Evolutionary conservation across 148 eudicot genomes (phyloP).

Genomic region (Vaccinium myrtillus): DNA sequence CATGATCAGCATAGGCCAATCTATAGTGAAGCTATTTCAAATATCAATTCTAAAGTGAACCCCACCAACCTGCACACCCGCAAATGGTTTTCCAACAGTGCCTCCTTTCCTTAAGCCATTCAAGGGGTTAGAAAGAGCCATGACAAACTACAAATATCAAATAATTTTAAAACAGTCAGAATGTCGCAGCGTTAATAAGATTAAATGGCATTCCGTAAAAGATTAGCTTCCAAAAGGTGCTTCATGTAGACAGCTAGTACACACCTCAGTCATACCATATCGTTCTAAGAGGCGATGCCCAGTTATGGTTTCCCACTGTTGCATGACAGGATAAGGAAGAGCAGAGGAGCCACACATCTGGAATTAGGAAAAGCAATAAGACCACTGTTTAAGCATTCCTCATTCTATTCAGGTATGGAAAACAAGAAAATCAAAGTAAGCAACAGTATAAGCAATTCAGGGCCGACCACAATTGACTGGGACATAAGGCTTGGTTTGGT

Average conservation of each 20-base stretch:
- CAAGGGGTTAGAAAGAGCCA: slow-evolving; percentile 91
- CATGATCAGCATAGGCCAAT: background rate
- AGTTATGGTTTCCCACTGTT: slow-evolving; percentile 90
- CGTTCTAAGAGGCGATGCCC: slow-evolving; percentile 90
- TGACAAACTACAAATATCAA: slow-evolving; percentile 66
- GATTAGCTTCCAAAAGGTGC: background rate
- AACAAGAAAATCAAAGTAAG: background rate
- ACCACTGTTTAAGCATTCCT: background rate
- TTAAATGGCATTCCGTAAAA: background rate
- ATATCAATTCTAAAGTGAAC: slow-evolving; percentile 3
- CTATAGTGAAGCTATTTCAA: background rate
- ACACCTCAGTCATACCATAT: slow-evolving; percentile 99
- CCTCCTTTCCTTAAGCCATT: slow-evolving; percentile 82
- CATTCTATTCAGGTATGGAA: background rate
- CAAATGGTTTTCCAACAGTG: slow-evolving; percentile 96
- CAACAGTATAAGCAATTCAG: background rate
- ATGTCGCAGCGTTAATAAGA: background rate
- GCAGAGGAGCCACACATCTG: slow-evolving; percentile 99
- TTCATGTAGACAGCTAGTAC: slow-evolving; percentile 4
- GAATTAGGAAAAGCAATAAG: slow-evolving; percentile 7
- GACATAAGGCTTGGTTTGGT: no score
- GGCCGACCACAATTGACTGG: no score
- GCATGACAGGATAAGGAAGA: slow-evolving; percentile 96
- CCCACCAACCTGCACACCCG: slow-evolving; percentile 83
- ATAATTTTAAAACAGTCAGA: slow-evolving; percentile 15